These are phyloP conservation scores for Sesbania bispinosa DNA, from an alignment of 306 rosid species.

Conservation along the genomic window DNA sequence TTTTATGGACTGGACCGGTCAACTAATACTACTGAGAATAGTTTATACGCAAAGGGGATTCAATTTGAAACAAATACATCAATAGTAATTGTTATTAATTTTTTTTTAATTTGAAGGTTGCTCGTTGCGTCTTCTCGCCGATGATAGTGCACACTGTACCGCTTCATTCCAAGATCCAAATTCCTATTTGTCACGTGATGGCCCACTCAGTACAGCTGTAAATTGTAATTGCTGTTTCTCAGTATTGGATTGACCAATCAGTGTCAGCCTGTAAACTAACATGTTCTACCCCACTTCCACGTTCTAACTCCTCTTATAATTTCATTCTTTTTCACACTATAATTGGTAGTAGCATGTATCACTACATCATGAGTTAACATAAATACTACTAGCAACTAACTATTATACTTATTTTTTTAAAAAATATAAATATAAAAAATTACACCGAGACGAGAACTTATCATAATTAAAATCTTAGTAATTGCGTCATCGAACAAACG, in stretches of 20 bases:
- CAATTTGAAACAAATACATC: no score
- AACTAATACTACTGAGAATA: no score
- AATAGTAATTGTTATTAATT: no score
- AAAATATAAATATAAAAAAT: background rate
- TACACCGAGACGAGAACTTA: background rate
- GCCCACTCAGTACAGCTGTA: slow-evolving; percentile 35
- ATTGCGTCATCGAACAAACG: background rate
- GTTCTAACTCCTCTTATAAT: no score
- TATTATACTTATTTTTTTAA: no score
- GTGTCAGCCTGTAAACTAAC: slow-evolving; percentile 14
- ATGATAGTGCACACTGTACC: background rate
- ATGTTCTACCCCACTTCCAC: slow-evolving; percentile 7
- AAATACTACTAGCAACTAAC: no score
- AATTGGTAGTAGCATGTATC: no score
- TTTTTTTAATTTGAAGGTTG: background rate
- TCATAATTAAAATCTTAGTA: background rate
- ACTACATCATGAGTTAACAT: no score
- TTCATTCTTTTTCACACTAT: no score
- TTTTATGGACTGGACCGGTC: no score
- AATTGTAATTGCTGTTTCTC: background rate
- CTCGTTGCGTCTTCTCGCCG: background rate
- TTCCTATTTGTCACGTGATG: slow-evolving; percentile 19
- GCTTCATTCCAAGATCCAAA: background rate
- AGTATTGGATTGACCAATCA: slow-evolving; percentile 25
- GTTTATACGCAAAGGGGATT: no score